These are phyloP conservation scores for Scutellaria barbata DNA, from an alignment of 257 asterid genomes.

Conservation along the genomic window DNA sequence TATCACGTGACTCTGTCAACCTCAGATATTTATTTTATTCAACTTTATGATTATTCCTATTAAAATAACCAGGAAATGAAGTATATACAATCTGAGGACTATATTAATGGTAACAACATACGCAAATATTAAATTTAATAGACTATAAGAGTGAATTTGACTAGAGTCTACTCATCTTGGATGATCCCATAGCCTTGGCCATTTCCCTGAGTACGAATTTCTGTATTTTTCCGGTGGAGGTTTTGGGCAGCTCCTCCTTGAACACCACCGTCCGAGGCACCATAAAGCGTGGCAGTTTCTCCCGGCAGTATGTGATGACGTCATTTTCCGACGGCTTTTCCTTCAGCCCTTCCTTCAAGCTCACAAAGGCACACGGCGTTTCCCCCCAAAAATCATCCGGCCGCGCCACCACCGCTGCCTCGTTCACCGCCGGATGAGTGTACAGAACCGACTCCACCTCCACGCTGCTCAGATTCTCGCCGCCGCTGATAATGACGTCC, in stretches of 20 bases:
- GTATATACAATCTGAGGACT: too few relatives aligned
- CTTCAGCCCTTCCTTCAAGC: slow-evolving; percentile 53
- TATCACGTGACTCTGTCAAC: too few relatives aligned
- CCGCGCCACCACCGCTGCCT: slow-evolving; percentile 86
- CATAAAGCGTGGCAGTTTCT: slow-evolving; percentile 65
- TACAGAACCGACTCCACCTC: slow-evolving; percentile 78
- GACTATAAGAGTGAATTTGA: too few relatives aligned
- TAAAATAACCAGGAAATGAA: too few relatives aligned
- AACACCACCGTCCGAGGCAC: slow-evolving; percentile 74
- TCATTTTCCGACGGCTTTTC: slow-evolving; percentile 57
- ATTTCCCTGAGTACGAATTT: slow-evolving; percentile 66
- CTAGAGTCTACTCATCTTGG: slow-evolving; percentile 48
- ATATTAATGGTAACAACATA: too few relatives aligned
- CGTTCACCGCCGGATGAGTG: slow-evolving; percentile 72
- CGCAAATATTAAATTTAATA: too few relatives aligned
- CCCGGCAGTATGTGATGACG: slow-evolving; percentile 54
- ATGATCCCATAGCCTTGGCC: slow-evolving; percentile 55
- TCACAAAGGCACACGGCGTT: slow-evolving; percentile 81
- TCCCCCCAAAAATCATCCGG: slow-evolving; percentile 88
- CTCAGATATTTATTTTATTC: too few relatives aligned
- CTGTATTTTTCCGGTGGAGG: slow-evolving; percentile 80
- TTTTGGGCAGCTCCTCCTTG: slow-evolving; percentile 72
- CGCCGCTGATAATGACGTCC: slow-evolving; percentile 82
- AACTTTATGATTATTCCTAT: too few relatives aligned
- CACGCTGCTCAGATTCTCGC: slow-evolving; percentile 86